Evolutionary conservation across 176 grass and related monocot genomes (phyloP).

Genomic region (Carex parvula): DNA sequence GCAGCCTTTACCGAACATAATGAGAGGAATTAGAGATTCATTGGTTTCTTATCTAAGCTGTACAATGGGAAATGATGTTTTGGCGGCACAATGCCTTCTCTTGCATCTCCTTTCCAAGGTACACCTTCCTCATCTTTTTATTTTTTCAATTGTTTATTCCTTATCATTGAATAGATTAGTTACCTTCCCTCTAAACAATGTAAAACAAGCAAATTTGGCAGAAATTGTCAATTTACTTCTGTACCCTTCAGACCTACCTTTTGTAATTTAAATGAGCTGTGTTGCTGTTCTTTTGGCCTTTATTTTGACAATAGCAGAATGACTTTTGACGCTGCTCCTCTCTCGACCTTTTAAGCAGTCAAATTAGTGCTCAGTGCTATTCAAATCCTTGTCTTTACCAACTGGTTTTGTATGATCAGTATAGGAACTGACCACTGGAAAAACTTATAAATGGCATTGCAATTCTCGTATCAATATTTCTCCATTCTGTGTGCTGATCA

Average conservation of each 20-base stretch:
- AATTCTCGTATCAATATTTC: background rate
- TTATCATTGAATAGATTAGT: slow-evolving; percentile 3
- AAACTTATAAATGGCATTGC: too few relatives aligned
- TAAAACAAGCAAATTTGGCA: background rate
- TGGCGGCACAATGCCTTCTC: slow-evolving; percentile 75
- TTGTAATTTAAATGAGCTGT: background rate
- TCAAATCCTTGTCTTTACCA: background rate
- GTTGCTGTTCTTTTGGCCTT: background rate
- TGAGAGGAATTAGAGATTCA: slow-evolving; percentile 65
- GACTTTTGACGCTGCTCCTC: background rate
- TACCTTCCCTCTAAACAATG: background rate
- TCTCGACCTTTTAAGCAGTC: background rate
- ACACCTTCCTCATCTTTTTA: background rate
- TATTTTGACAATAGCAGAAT: background rate
- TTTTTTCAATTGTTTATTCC: background rate
- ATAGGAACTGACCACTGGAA: background rate
- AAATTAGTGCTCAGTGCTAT: background rate
- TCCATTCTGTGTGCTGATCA: slow-evolving; percentile 3
- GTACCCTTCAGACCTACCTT: background rate
- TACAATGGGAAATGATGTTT: slow-evolving; percentile 60
- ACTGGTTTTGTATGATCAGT: background rate
- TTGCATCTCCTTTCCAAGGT: slow-evolving; percentile 95
- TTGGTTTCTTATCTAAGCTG: slow-evolving; percentile 59
- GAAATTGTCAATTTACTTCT: background rate
- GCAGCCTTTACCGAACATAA: slow-evolving; percentile 64